Evolutionary conservation across 805 yeast genomes (phyloP), one percentile per base, ranked within the genome.

Genomic region (Yarrowia porcina): DNA sequence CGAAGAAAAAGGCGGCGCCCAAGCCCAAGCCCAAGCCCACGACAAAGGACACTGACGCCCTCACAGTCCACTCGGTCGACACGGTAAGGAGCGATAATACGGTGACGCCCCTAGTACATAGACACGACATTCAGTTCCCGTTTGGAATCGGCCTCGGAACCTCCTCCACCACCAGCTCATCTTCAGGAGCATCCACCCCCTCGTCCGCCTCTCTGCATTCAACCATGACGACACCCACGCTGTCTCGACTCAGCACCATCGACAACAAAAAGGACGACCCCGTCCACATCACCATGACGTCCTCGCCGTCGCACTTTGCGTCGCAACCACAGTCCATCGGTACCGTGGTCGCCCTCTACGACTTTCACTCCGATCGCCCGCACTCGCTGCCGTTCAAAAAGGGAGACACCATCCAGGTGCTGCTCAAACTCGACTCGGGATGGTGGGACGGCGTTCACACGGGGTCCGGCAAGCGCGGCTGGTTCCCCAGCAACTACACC

Each of bases 401-500:
- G n/a, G 93, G 91, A 18, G 96, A 88, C 66, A 79, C 87, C 3
- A 75, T 90, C 1, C 82, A 86, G 67, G 94, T 90, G 13, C 70
- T 89, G n/a, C 71, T 80, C 15, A 87, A 87, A 65, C 77, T 83
- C 15, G 82, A 80, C 39, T 72, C 83, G 2, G 89, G 90, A 2
- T 90, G 96, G 97, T 89, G 96, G 94, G 96, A 90, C 72, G 96
- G 97, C 11, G 67, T 77, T 36, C 42, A 44, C n/a, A 72, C 70
- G 5, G 73, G 73, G 38, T 72, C 75, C 1, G 73, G 70, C 18
- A 81, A 81, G 7, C 79, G 96, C 70, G 97, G 97, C 68, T 90
- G 96, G 96, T 89, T 90, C 75, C 96, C 96, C 17, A 81, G 81
- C 54, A 82, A 81, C 64, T 86, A 81, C 72, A 84, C 84, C 27